Base-by-base conservation (phyloP, 352 stramenopile species). In the Phytopythium delawarense region DNA sequence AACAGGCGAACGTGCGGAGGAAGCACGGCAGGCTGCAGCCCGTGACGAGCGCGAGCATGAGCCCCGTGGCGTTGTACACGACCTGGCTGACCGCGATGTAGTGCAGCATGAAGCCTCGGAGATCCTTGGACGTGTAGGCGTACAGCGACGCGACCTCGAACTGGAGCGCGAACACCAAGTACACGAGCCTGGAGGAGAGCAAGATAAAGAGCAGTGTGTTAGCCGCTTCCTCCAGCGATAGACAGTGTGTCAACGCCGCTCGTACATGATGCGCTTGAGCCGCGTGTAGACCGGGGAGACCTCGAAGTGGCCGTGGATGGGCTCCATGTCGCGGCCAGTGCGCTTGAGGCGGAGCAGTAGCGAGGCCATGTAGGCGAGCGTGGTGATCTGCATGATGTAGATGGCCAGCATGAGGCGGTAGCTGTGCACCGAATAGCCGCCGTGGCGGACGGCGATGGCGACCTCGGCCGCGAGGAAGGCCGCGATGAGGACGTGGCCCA, bases 211-310 rank as follows among this genome's bases (percentile, higher is more conserved):
- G 6, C 5, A 46, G 3, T 2, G 40, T 15, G 16, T 49, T 49
- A 49, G n/a, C 6, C 8, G 20, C 8, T 3, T 4, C 62, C 59
- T 42, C 68, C 23, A 30, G 58, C 39, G 13, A 62, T 52, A n/a
- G 70, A 58, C 11, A 32, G 20, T 25, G 28, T 25, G 51, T 13
- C 4, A 25, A 44, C 0, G 61, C 59, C 20, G 30, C 72, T 67
- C 67, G 16, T 75, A 72, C 76, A 88, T 75, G 57, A 90, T 87
- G 40, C 76, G 64, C 61, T 84, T 79, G 18, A 90, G 64, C 1
- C 81, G 69, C 52, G 72, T 44, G 51, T 88, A 90, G 2, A 90
- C 67, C 2, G 81, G 78, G 23, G 81, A 87, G 16, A 70, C 66
- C 40, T 84, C 60, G 18, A 88, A 84, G 0, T 69, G 50, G 50